Evolutionary conservation across 192 early-diverging fungal genomes (phyloP), one percentile per base, ranked within the genome.

Genomic region (Funneliformis mosseae): DNA sequence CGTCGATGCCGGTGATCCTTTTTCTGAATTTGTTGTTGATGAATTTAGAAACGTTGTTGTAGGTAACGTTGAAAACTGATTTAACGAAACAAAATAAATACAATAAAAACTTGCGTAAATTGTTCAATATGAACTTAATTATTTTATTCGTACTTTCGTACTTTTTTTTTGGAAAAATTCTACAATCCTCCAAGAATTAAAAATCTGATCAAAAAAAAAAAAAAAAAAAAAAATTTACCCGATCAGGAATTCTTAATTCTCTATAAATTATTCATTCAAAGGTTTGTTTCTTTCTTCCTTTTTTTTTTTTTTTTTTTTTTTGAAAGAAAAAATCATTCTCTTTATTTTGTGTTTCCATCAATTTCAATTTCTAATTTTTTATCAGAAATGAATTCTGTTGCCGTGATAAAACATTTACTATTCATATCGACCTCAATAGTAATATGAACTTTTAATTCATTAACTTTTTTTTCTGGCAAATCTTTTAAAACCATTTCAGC

Each of bases 401-500:
- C 68, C 8, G 86, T 85, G 67, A 89, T 84, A n/a, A 72, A 88
- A 79, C 83, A 78, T 80, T 90, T 89, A 69, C 75, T 77, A 14
- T 85, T 11, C 60, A 78, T 79, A 84, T 91, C 86, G 46, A 90
- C 79, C 59, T 87, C 88, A 14, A 90, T 79, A 69, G 81, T 85
- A 41, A 86, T 83, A 68, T 90, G 88, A 39, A 91, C 83, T 76
- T 89, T 86, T 48, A 82, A 80, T 25, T 68, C 78, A 27, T 90
- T 82, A 39, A 80, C 80, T 77, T 89, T 90, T 48, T 84, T 79
- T 46, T 89, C 87, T 21, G 87, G 84, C 67, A 92, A 82, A 18
- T 85, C 87, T 79, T 85, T 82, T 48, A 95, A 77, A 33, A 91
- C 90, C 78, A 92, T 85, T 85, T 95, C 93, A n/a, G 87, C 89